Percentiles rank a stretch among this genome's conserved stretches.
Evolutionary conservation across 352 stramenopile species (phyloP).

Genomic region (Phytophthora idaei): DNA sequence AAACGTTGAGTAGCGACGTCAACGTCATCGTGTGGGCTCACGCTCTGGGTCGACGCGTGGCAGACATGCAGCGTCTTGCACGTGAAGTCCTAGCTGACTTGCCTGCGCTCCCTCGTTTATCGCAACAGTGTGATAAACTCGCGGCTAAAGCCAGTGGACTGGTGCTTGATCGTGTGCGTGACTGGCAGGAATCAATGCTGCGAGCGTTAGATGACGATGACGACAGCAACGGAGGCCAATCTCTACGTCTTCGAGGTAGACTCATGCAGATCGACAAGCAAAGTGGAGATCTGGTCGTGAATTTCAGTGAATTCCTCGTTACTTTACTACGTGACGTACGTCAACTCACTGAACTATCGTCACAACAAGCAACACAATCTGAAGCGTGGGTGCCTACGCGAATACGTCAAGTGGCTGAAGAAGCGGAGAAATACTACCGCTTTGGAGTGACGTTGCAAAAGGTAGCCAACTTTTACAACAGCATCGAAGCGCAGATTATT

Average conservation of each 20-base stretch:
- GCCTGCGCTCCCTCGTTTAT: conserved; percentile 58
- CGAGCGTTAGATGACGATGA: conserved; percentile 64
- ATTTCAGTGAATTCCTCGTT: conserved; percentile 94
- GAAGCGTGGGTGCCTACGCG: conserved; percentile 71
- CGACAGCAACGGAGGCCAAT: conserved; percentile 61
- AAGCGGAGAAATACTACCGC: conserved; percentile 94
- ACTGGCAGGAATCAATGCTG: conserved; percentile 88
- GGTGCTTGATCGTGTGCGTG: conserved; percentile 79
- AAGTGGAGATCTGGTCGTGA: conserved; percentile 89
- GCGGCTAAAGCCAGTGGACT: conserved; percentile 61
- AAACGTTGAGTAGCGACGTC: conserved; percentile 85
- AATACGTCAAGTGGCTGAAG: conserved; percentile 75
- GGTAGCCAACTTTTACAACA: conserved; percentile 97
- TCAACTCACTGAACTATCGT: conserved; percentile 91
- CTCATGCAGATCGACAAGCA: conserved; percentile 93
- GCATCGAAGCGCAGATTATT: conserved; percentile 94
- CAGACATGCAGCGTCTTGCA: conserved; percentile 54
- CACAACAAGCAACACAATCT: conserved; percentile 42
- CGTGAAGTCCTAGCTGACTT: conserved; percentile 71
- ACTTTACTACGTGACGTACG: conserved; percentile 92
- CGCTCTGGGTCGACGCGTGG: conserved; percentile 67
- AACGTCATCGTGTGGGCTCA: conserved; percentile 88
- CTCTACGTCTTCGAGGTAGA: conserved; percentile 75
- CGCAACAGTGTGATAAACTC: conserved; percentile 61
- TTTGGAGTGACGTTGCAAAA: conserved; percentile 96